These are phyloP conservation scores for Biscogniauxia sp. DNA, from an alignment of 2,329 filamentous ascomycete species.

Conservation along the genomic window DNA sequence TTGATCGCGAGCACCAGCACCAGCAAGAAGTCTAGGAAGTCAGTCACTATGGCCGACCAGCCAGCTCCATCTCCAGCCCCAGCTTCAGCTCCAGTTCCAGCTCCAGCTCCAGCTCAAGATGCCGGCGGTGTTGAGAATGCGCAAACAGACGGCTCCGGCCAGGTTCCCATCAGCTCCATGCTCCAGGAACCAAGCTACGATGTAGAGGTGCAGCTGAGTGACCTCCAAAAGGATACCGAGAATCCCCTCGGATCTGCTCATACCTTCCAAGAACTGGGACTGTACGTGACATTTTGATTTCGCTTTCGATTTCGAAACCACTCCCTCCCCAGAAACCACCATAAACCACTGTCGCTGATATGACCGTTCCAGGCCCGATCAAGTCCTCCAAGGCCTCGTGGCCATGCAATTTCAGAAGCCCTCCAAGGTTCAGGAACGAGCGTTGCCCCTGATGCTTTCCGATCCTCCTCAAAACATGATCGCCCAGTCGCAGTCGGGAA, in stretches of 20 bases:
- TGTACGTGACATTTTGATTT: conserved; percentile 55
- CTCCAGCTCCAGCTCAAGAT: conserved; percentile 11
- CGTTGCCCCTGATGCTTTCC: conserved; percentile 81
- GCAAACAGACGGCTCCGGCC: conserved; percentile 37
- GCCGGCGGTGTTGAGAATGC: conserved; percentile 27
- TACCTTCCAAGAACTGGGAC: conserved; percentile 78
- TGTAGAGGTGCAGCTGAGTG: conserved; percentile 88
- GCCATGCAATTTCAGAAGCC: conserved; percentile 89
- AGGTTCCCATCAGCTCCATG: conserved; percentile 46
- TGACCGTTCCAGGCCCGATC: conserved; percentile 15
- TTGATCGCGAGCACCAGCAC: neutral
- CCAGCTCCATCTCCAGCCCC: conserved; percentile 12
- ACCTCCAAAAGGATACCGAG: conserved; percentile 80
- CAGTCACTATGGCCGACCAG: conserved; percentile 23
- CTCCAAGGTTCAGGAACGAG: conserved; percentile 96
- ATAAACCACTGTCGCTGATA: conserved; percentile 8
- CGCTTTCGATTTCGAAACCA: neutral
- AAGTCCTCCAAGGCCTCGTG: conserved; percentile 70
- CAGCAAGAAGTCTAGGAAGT: neutral
- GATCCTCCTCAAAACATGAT: conserved; percentile 93
- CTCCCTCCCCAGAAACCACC: neutral
- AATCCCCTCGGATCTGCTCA: conserved; percentile 85
- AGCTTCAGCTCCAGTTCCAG: too few species aligned
- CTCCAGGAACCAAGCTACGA: conserved; percentile 75
- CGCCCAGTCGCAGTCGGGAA: conserved; percentile 98